Base-by-base conservation (phyloP, 176 grass and related monocot species). In the Oryza punctata region DNA sequence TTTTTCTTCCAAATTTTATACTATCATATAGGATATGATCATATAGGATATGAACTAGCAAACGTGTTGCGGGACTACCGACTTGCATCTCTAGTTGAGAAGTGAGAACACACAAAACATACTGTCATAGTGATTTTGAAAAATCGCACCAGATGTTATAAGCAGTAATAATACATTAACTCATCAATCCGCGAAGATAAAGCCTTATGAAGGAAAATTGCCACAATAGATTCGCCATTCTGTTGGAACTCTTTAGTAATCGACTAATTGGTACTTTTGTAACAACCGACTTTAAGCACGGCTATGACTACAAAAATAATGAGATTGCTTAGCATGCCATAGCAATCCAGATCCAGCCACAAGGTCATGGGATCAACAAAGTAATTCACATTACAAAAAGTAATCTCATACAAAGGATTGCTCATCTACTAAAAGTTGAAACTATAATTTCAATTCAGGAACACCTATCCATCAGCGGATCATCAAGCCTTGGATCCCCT, bases 401-500 rank as follows among this genome's bases (percentile, higher is more conserved):
- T 74, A 49, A 26, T 73, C 70, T 6, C 25, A 21, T 54, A 75
- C 46, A 54, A 54, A 75, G 5, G 72, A 54, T 75, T 83, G 23
- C 15, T 40, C 78, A 25, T 50, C 83, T 78, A 82, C 59, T 82
- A 71, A 57, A 61, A 5, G 57, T 60, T 43, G 32, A 82, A 23
- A 10, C 72, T 86, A 72, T 67, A 78, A 61, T 59, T 21, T 78
- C 73, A 45, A 65, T 82, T 25, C 14, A 6, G 60, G 2, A 6
- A 3, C 14, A 3, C 2, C 4, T 12, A n/a, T 67, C 6, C 13
- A 41, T 92, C 79, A 94, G 28, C 83, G 91, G 59, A 89, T 91
- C 49, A 49, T 46, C 43, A 88, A 59, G 52, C 93, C 93, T 91
- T 92, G 91, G 81, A 83, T 82, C 54, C 80, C 83, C 46, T 96